Base-by-base conservation (phyloP, 1,284 basidiomycete genomes). In the Ustilago cynodontis region DNA sequence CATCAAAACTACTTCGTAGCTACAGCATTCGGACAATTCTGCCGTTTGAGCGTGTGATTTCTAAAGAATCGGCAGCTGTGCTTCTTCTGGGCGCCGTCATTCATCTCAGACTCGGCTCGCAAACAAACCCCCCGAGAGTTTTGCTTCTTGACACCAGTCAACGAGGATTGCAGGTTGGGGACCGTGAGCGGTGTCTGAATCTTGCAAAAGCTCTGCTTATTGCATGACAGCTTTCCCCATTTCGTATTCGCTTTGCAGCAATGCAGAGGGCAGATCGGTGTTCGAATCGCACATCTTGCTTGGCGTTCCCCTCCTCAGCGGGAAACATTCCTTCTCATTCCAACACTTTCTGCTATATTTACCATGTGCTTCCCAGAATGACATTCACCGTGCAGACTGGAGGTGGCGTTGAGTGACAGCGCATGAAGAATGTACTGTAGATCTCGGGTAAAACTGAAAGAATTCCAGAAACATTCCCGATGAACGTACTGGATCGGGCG, bases 181-280 rank as follows among this genome's bases (percentile, higher is more conserved):
- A n/a, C n/a, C n/a, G 2, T 2, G 49, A 51, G 49, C 49, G 49
- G 49, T 51, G 24, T 51, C 18, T 49, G 47, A 49, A 18, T 51
- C 31, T 51, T 28, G 14, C 13, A 5, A 28, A 28, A n/a, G 49
- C 29, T 29, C 49, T 29, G 43, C 43, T 6, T 45, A 16, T 14
- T 33, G 31, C 31, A 37, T 45, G 43, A 45, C 43, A 45, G 43
- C 22, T 20, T n/a, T n/a, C n/a, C n/a, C n/a, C n/a, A n/a, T n/a
- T n/a, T n/a, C n/a, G n/a, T n/a, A n/a, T 16, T 16, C 39, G 39
- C 13, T 14, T 14, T 16, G 13, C 39, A 4, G 39, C 39, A 16
- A 41, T 16, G 39, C 39, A 41, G 8, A 41, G n/a, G 18, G 18
- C 37, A 39, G 41, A 18, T 43, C 41, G 41, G 41, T 22, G 41